A percentile compares a stretch with the other conserved stretches of the same genome.
These are phyloP conservation scores for Musa balbisiana DNA, from an alignment of 202 grass and related monocot species.

Conservation along the genomic window DNA sequence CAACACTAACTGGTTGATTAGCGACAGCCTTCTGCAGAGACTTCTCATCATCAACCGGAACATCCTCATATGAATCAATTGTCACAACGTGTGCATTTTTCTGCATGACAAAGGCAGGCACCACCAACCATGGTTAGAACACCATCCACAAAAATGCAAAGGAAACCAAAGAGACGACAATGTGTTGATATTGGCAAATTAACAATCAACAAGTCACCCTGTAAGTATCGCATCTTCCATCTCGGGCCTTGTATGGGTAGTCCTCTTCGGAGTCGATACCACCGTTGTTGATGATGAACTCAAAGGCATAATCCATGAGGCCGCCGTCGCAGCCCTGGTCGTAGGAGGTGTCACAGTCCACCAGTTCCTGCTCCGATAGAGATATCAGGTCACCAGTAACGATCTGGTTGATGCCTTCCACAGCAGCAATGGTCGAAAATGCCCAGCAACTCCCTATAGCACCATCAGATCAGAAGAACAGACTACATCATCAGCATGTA, in stretches of 20 bases:
- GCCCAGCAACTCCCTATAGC: constrained; percentile 42
- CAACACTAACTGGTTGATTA: constrained; percentile 44
- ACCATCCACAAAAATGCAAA: neutral
- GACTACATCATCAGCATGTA: neutral
- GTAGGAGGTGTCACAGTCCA: constrained; percentile 32
- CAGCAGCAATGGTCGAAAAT: constrained; percentile 36
- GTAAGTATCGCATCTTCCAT: constrained; percentile 23
- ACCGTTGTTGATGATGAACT: constrained; percentile 40
- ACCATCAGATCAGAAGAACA: neutral
- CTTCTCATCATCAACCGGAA: constrained; percentile 26
- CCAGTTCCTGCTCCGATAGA: constrained; percentile 41
- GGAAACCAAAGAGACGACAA: neutral
- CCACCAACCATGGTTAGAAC: neutral
- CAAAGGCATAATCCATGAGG: constrained; percentile 41
- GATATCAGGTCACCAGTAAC: constrained; percentile 31
- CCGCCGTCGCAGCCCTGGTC: constrained; percentile 40
- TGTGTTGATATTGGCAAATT: neutral
- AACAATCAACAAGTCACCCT: neutral
- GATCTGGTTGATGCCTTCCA: constrained; percentile 48
- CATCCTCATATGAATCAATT: constrained; percentile 37
- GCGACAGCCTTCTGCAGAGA: constrained; percentile 33
- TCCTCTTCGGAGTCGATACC: constrained; percentile 35
- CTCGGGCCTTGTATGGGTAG: constrained; percentile 28
- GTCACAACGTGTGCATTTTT: constrained; percentile 33
- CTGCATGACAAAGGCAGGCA: constrained; percentile 11